A percentile compares a stretch with the other conserved stretches of the same genome.
phyloP scores from a whole-genome alignment of 1,284 basidiomycete species.

The Fomitopsis pinicola region DNA sequence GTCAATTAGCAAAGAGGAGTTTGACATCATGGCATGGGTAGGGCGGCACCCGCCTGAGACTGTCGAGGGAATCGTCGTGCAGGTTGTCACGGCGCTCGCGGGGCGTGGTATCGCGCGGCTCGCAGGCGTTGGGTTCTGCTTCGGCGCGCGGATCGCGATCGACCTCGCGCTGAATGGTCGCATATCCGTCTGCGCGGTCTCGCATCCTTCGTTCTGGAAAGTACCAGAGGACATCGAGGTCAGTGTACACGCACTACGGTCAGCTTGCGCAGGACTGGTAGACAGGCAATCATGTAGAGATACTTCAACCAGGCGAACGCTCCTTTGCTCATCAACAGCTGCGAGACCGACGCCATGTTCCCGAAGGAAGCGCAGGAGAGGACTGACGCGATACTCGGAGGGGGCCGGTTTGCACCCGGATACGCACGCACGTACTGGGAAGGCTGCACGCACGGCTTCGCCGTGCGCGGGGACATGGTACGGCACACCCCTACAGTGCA shows the following conservation, averaged over 20 bases:
- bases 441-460: conserved; percentile 52
- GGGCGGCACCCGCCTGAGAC: conserved; percentile 38
- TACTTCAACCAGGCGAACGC: conserved; percentile 41
- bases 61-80: conserved; percentile 34
- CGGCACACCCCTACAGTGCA: conserved; percentile 2
- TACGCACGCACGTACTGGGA: conserved; percentile 42
- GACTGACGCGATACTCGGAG: conserved; percentile 54
- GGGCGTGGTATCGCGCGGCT: conserved; percentile 53
- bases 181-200: conserved; percentile 46
- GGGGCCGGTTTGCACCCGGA: conserved; percentile 42
- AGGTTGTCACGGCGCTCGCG: conserved; percentile 53
- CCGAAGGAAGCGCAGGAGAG: conserved; percentile 40
- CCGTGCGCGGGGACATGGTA: conserved; percentile 34
- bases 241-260: neutral
- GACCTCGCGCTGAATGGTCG: conserved; percentile 61
- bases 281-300: conserved; percentile 33
- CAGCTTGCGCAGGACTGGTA: neutral
- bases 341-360: conserved; percentile 50
- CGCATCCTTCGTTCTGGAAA: conserved; percentile 70
- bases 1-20: conserved; percentile 23
- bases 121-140: conserved; percentile 65
- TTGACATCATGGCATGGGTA: conserved; percentile 49
- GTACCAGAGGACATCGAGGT: conserved; percentile 53
- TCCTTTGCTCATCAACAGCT: conserved; percentile 62
- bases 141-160: conserved; percentile 47